These are phyloP conservation scores for Hyphochytrium catenoides DNA, from an alignment of 352 stramenopile genomes.

Conservation along the genomic window DNA sequence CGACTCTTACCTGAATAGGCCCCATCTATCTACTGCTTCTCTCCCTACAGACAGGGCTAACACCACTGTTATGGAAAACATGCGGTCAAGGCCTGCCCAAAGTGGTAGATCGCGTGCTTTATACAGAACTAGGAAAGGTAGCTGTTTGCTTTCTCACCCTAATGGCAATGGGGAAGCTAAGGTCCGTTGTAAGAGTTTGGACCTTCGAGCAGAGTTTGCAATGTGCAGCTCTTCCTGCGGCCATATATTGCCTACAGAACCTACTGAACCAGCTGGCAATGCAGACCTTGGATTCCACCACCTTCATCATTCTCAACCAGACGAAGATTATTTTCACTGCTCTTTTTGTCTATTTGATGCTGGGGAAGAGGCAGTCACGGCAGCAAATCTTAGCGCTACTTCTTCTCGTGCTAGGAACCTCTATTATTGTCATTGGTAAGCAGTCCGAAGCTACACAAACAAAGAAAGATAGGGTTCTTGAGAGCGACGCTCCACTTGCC, in stretches of 20 bases:
- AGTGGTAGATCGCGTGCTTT: no score
- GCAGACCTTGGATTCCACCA: slow-evolving; percentile 44
- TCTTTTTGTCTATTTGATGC: slow-evolving; percentile 43
- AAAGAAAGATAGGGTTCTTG: neutral
- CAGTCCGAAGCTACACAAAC: neutral
- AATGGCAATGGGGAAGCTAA: no score
- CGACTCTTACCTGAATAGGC: no score
- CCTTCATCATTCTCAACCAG: slow-evolving; percentile 66
- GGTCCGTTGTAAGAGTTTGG: no score
- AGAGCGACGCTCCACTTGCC: neutral
- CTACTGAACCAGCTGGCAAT: slow-evolving; percentile 53
- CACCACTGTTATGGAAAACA: no score
- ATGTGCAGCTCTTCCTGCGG: slow-evolving; percentile 39
- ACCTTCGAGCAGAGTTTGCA: slow-evolving; percentile 22
- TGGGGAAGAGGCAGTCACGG: slow-evolving; percentile 32
- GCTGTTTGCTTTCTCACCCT: no score
- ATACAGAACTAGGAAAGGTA: no score
- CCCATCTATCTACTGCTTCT: no score
- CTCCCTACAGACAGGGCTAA: no score
- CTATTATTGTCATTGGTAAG: neutral
- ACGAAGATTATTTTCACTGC: slow-evolving; percentile 56
- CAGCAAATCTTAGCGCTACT: slow-evolving; percentile 15
- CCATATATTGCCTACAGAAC: slow-evolving; percentile 61
- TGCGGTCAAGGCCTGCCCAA: no score
- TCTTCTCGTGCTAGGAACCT: neutral